Evolutionary conservation across 2,329 filamentous ascomycete species (phyloP).

Genomic region (Calonectria naviculata): DNA sequence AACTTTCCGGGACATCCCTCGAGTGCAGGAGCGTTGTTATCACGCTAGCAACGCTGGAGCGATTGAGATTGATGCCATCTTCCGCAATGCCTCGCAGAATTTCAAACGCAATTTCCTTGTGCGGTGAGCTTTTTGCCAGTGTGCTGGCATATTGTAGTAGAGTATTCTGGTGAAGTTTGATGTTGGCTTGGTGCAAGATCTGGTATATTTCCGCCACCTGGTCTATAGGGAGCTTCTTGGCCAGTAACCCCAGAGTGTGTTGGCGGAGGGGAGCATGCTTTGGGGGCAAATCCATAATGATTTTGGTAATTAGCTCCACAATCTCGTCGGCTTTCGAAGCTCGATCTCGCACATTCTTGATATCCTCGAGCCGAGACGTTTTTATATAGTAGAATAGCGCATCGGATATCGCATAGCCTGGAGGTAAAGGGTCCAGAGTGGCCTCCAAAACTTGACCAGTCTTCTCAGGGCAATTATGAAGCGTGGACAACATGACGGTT

Average conservation of each 20-base stretch:
- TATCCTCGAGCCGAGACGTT: conserved; percentile 27
- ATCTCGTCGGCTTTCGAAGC: conserved; percentile 42
- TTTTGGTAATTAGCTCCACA: conserved; percentile 41
- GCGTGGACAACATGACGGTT: conserved; percentile 48
- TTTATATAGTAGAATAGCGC: conserved; percentile 45
- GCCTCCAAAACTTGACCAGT: conserved; percentile 48
- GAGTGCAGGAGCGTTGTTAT: conserved; percentile 69
- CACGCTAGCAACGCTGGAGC: conserved; percentile 59
- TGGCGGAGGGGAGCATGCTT: conserved; percentile 51
- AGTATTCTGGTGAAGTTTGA: conserved; percentile 55
- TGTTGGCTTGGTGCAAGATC: conserved; percentile 42
- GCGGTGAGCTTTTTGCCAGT: conserved; percentile 51
- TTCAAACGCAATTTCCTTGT: conserved; percentile 56
- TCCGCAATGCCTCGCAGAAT: conserved; percentile 53
- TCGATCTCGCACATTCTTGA: conserved; percentile 34
- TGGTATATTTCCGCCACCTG: conserved; percentile 50
- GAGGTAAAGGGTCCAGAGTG: conserved; percentile 49
- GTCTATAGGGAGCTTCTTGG: conserved; percentile 41
- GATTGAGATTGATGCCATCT: conserved; percentile 57
- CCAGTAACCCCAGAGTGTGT: conserved; percentile 48
- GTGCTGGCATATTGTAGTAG: conserved; percentile 59
- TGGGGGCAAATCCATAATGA: conserved; percentile 43
- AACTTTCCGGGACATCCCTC: conserved; percentile 31
- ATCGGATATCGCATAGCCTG: conserved; percentile 52
- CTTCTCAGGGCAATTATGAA: conserved; percentile 46